Evolutionary conservation across 1,139 yeast species (phyloP).

Genomic region (Yamadazyma atlantica): DNA sequence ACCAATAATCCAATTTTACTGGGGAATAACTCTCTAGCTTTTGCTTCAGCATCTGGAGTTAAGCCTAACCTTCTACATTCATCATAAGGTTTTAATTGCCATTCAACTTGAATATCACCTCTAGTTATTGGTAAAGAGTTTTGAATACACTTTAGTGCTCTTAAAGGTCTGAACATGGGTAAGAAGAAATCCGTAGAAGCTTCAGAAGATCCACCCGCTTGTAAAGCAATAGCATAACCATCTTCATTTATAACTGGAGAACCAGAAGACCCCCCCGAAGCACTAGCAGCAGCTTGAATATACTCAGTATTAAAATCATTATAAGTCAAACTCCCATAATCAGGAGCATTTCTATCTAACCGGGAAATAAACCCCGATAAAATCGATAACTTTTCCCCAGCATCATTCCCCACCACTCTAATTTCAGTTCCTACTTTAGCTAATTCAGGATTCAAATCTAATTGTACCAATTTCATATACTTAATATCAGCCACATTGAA

Average conservation of each 20-base stretch:
- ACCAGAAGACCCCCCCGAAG: constrained; percentile 95
- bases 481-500: constrained; percentile 72
- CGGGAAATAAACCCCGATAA: constrained; percentile 88
- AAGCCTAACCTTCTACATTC: constrained; percentile 88
- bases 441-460: constrained; percentile 73
- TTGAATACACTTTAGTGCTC: constrained; percentile 80
- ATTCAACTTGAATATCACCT: constrained; percentile 87
- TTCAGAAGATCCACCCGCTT: constrained; percentile 91
- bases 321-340: constrained; percentile 85
- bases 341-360: constrained; percentile 92
- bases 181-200: constrained; percentile 92
- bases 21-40: constrained; percentile 70
- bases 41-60: constrained; percentile 69
- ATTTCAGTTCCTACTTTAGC: constrained; percentile 91
- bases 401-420: constrained; percentile 94
- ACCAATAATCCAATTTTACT: constrained; percentile 78
- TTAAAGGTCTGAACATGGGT: constrained; percentile 78
- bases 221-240: constrained; percentile 87
- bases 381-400: constrained; percentile 90
- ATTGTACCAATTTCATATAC: constrained; percentile 68
- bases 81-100: constrained; percentile 85
- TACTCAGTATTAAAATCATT: constrained; percentile 95
- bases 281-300: constrained; percentile 95
- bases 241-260: constrained; percentile 90
- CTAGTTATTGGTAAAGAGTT: constrained; percentile 56